Base-by-base conservation (phyloP, 1,284 basidiomycete genomes). In the Peniophora sp. region DNA sequence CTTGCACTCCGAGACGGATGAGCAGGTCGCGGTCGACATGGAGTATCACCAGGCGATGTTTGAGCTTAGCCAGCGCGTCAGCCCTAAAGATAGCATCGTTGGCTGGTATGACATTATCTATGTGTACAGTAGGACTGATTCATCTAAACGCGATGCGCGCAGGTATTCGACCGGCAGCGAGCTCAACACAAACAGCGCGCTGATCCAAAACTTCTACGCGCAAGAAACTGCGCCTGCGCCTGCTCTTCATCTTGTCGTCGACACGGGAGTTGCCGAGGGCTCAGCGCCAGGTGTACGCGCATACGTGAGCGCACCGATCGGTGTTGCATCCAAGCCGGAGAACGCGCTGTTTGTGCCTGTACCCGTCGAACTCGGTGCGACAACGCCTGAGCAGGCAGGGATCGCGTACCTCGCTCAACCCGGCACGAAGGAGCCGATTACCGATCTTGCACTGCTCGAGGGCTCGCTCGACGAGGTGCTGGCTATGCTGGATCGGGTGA, bases 121-220 rank as follows among this genome's bases (percentile, higher is more conserved):
- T 55, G 57, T n/a, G 9, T 19, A 41, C 39, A 9, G 22, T 48
- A n/a, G 46, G 27, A 22, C 25, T 35, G 3, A 51, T 24, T 44
- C 32, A 17, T 32, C 41, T 24, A 46, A 8, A 16, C 9, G 51
- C n/a, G n/a, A n/a, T n/a, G n/a, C n/a, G n/a, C n/a, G 11, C 61
- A 92, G 90, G 89, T 94, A 94, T 70, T 92, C 92, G 17, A 94
- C 92, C 19, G 87, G 88, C 56, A 88, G 89, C 2, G 84, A 89
- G 56, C 79, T 99, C 54, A 96, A 97, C 74, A 92, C 91, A 14
- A 96, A 96, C 75, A 96, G 94, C 44, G 94, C 97, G 19, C 79
- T 99, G 57, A 97, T 99, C 63, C 97, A 99, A 78, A 95, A 97
- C 71, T 97, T 97, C 71, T 99, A 97, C 70, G 84, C 91, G 38